A percentile compares a stretch with the other conserved stretches of the same genome.
Evolutionary conservation across 495 filamentous ascomycete species (phyloP).

Genomic region (Aspergillus egyptiacus): DNA sequence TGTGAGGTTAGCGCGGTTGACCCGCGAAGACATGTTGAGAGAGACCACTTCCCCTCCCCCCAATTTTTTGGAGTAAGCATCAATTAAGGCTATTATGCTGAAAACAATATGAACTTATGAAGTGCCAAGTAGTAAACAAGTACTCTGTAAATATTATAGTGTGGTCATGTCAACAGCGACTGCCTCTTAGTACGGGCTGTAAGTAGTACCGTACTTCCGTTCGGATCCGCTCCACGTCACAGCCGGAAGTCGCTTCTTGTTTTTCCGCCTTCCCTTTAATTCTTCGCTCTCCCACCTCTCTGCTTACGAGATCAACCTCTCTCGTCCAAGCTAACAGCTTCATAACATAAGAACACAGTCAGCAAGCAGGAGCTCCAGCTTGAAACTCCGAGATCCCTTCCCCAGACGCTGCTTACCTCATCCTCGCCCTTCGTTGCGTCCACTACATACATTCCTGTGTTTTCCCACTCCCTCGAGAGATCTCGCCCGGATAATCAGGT

Average conservation of each 20-base stretch:
- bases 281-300: constrained; percentile 6
- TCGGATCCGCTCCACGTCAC: constrained; percentile 15
- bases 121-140: no score
- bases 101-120: no score
- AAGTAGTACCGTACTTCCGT: no score
- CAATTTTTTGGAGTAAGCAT: no score
- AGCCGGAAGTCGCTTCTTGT: no score
- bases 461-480: constrained; percentile 9
- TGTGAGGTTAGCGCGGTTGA: no score
- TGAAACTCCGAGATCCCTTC: constrained; percentile 4
- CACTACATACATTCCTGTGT: constrained; percentile 16
- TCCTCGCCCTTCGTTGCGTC: constrained; percentile 20
- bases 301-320: constrained; percentile 30
- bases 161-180: no score
- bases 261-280: constrained; percentile 20
- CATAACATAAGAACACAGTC: constrained; percentile 25
- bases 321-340: constrained; percentile 6
- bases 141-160: no score
- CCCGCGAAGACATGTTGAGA: no score
- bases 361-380: not conserved
- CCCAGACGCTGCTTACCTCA: constrained; percentile 40
- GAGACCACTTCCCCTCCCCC: no score
- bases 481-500: constrained; percentile 5
- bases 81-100: no score
- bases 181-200: no score